Base-by-base conservation (phyloP, 495 filamentous ascomycete genomes). In the Penicillium bialowiezense region DNA sequence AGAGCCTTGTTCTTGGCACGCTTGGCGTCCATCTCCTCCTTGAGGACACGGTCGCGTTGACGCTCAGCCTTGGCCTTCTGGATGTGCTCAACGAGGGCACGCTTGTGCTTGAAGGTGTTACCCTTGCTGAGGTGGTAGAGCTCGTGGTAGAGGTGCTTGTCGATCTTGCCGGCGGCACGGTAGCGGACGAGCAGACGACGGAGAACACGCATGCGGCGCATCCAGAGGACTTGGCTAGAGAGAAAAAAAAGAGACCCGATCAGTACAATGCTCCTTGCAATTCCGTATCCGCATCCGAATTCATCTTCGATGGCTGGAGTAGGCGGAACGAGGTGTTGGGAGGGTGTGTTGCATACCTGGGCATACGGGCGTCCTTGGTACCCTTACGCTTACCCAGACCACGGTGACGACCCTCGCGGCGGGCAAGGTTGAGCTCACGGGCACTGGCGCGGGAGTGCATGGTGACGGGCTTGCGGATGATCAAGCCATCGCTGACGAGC, bases 81-180 rank as follows among this genome's bases (percentile, higher is more conserved):
- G 78, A 99, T 96, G 80, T 98, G 93, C 81, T 99, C 93, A 71
- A 99, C 90, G 61, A 99, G 85, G 56, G 89, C 93, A 69, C 93
- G 87, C 90, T 96, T 99, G 87, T 99, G 93, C 90, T 99, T 99
- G 87, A 99, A 99, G 72, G 93, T 92, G 85, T 99, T 99, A 95
- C 93, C 93, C 91, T 99, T 99, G 86, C 86, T 88, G 64, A 95
- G 78, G 75, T 96, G 91, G 82, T 99, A 99, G 56, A 99, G 90
- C 80, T 96, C 89, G 83, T 99, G 93, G 84, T 99, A 99, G 44
- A 99, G 91, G 82, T 99, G 95, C 85, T 99, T 99, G 81, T 99
- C 93, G 76, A 99, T 99, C 88, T 99, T 99, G 76, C 93, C 93
- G 67, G 86, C 85, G 71, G 91, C 92, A 77, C 93, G 93, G 82